Base-by-base conservation (phyloP, 371 early-diverging fungal genomes). In the Haplosporangium sp. region DNA sequence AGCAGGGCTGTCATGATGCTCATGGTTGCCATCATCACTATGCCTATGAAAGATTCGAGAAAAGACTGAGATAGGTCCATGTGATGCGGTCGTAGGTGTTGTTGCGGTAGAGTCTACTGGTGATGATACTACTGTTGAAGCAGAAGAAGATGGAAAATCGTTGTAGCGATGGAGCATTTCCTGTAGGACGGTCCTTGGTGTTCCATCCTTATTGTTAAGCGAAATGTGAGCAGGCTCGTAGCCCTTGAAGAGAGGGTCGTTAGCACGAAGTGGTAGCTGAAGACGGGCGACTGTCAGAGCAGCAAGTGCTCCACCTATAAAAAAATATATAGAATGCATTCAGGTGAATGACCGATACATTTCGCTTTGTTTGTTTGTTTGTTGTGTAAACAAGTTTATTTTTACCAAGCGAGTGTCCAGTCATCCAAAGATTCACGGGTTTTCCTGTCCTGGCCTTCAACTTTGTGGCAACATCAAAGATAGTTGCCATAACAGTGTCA, bases 321-420 rank as follows among this genome's bases (percentile, higher is more conserved):
- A 47, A 9, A 34, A 8, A 55, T 4, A 11, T 34, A 11, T 34
- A 55, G 9, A 7, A 52, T 39, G 17, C 10, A 35, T 11, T 9
- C 9, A 11, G 55, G 55, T 55, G 20, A 55, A 34, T 55, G 55
- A 34, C 55, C 34, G 35, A 9, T 6, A 8, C 1, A 34, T 34
- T 15, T 13, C 27, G 27, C 27, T 27, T 27, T 27, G 27, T 27
- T 13, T 45, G 45, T 15, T 3, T 10, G 11, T 55, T 7, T 37
- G 20, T 7, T 11, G 27, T 4, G 17, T 52, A 17, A 4, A 40
- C 2, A 20, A 35, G 8, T 15, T 50, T 17, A 35, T 17, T 15
- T 68, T n/a, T 65, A n/a, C 88, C 87, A 7, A 88, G 63, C 0
- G 87, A 88, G 66, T 88, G 88, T 0, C 88, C 88, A 9, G 87